Evolutionary conservation across 208 protist species (phyloP), one percentile per base, ranked within the genome.

Genomic region (Leishmania gerbilli): DNA sequence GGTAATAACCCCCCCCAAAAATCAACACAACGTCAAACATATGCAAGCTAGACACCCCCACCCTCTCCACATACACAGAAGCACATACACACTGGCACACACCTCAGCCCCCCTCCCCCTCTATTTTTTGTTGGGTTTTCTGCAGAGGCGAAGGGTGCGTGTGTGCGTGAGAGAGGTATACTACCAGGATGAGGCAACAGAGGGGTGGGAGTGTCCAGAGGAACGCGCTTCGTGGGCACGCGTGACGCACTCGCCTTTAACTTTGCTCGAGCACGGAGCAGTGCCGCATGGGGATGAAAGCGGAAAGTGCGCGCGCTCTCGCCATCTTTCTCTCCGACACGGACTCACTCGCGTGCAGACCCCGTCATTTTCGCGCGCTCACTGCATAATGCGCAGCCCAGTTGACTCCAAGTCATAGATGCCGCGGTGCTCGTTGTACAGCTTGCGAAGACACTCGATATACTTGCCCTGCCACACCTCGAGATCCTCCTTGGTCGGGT

Each of bases 361-460:
- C 19, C 37, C 9, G 21, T 11, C 67, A 71, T 71, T 17, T 24
- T 24, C 40, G 11, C 67, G 19, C 24, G 21, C 21, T 77, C 74
- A 89, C 55, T 87, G 79, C 24, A 89, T 84, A 76, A 97, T 92
- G 68, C 86, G 89, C 47, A 97, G 84, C 2, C 89, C 89, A 4
- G 88, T 91, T 7, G 91, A 90, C 31, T 93, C 90, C 31, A 96
- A 84, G 69, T 92, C 94, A 72, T 95, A 97, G n/a, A 95, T 87
- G 8, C 87, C 89, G 40, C 88, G 82, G 68, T 96, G 82, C 71
- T 90, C 86, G 34, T 90, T 74, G 87, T 96, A 98, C 9, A 98
- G 89, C 60, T 87, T 74, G 74, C 87, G 76, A 65, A 98, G 87
- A 9, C 88, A 90, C 24, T 84, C 89, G 37, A 97, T 90, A 83